Percentiles rank a stretch among this genome's conserved stretches.
These are phyloP conservation scores for Entophlyctis luteolus DNA, from an alignment of 192 early-diverging fungal species.

Conservation along the genomic window DNA sequence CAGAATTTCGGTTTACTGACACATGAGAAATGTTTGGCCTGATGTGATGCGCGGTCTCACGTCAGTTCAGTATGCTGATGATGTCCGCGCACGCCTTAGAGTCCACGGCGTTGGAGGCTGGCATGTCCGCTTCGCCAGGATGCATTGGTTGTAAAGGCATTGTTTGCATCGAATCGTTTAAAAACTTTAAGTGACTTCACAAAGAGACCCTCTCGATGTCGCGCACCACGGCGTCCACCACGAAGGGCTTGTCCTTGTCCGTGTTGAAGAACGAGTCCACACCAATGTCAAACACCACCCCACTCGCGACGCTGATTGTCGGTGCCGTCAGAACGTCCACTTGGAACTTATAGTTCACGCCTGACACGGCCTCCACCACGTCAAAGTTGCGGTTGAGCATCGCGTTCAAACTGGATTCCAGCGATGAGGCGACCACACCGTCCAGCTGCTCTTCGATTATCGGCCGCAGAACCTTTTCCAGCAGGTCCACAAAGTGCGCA, in stretches of 20 bases:
- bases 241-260: conserved; percentile 3
- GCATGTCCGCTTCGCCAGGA: too few species aligned
- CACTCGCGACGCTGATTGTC: conserved; percentile 2
- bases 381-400: conserved; percentile 17
- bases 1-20: too few species aligned
- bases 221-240: too few species aligned
- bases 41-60: too few species aligned
- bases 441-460: not conserved
- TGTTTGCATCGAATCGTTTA: too few species aligned
- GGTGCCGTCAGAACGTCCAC: conserved; percentile 2
- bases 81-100: too few species aligned
- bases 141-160: too few species aligned
- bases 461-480: not conserved
- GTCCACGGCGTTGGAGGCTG: too few species aligned
- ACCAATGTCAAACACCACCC: conserved; percentile 13
- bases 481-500: not conserved
- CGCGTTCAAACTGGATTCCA: not conserved
- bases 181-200: too few species aligned
- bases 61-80: too few species aligned
- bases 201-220: too few species aligned
- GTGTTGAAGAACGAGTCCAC: conserved; percentile 1
- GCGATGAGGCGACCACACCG: not conserved
- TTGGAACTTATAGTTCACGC: conserved; percentile 7
- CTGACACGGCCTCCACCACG: conserved; percentile 5
- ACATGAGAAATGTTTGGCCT: too few species aligned